These are phyloP conservation scores for Aspergillus sp. DNA, from an alignment of 2,329 filamentous ascomycete genomes.

Conservation along the genomic window DNA sequence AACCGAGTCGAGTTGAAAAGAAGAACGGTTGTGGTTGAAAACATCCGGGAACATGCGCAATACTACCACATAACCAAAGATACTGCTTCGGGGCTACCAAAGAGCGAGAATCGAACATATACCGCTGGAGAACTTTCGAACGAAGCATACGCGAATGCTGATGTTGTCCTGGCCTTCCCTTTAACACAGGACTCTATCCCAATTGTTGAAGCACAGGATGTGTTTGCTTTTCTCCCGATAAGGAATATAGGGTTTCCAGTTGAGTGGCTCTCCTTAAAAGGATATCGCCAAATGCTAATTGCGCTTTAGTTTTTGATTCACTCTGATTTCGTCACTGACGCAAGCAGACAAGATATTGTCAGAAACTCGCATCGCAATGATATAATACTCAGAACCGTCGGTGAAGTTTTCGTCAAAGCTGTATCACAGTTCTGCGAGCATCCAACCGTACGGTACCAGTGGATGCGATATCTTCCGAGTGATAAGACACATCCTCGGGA, in stretches of 20 bases:
- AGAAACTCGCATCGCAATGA: constrained; percentile 28
- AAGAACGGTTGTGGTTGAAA: background rate
- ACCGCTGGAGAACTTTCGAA: background rate
- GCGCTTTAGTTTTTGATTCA: constrained; percentile 41
- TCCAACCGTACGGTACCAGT: constrained; percentile 32
- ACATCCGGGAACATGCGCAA: constrained; percentile 1
- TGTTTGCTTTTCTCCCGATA: constrained; percentile 44
- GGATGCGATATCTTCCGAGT: constrained; percentile 42
- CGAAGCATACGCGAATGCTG: constrained; percentile 11
- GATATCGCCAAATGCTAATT: constrained; percentile 1
- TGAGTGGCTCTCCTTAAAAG: constrained; percentile 3
- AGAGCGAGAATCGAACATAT: constrained; percentile 14
- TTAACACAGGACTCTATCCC: constrained; percentile 26
- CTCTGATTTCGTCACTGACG: constrained; percentile 43
- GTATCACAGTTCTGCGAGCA: constrained; percentile 35
- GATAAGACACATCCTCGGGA: background rate
- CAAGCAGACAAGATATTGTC: constrained; percentile 38
- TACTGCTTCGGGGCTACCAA: constrained; percentile 8
- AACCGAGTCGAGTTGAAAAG: background rate
- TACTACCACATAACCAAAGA: constrained; percentile 25
- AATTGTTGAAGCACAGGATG: constrained; percentile 32
- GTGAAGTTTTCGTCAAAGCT: constrained; percentile 33
- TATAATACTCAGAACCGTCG: constrained; percentile 28
- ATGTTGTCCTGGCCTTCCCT: constrained; percentile 43
- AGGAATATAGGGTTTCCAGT: constrained; percentile 38